Conservation (phyloP, 192 early-diverging fungal species). For the Bifiguratus adelaidae region DNA sequence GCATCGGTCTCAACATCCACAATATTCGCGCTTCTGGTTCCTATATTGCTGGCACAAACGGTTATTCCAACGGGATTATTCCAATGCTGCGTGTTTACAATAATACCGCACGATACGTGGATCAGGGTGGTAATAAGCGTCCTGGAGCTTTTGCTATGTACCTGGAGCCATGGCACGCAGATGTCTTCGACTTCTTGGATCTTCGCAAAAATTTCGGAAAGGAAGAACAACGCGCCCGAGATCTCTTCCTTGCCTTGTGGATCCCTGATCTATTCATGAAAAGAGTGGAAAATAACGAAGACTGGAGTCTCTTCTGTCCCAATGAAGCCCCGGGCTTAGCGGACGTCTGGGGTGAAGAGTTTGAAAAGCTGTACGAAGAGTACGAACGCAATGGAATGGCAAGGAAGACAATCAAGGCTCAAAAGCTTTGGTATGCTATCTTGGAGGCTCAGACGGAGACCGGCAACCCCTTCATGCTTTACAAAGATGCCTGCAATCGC, state of each 20-base stretch:
- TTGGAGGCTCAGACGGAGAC: conserved; percentile 96
- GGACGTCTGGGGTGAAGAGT: conserved; percentile 91
- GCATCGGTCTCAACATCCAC: conserved; percentile 96
- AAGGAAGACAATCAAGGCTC: conserved; percentile 88
- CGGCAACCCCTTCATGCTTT: conserved; percentile 96
- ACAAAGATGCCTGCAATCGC: conserved; percentile 99
- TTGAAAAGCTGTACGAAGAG: conserved; percentile 69
- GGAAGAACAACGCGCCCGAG: conserved; percentile 93
- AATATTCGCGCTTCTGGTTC: conserved; percentile 91
- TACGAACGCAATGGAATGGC: conserved; percentile 83
- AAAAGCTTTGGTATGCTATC: conserved; percentile 96
- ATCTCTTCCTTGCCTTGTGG: conserved; percentile 97
- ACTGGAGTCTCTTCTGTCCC: conserved; percentile 95
- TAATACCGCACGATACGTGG: conserved; percentile 98
- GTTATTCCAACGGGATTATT: conserved; percentile 89
- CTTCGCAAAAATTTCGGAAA: conserved; percentile 97
- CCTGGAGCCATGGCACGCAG: conserved; percentile 97
- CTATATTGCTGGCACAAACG: conserved; percentile 97
- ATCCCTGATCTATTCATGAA: conserved; percentile 97
- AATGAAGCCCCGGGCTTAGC: conserved; percentile 84
- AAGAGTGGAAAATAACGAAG: conserved; percentile 85
- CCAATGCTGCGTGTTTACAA: conserved; percentile 98
- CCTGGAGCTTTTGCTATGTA: conserved; percentile 98
- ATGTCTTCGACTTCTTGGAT: conserved; percentile 95
- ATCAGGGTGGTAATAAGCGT: conserved; percentile 98